phyloP scores from a whole-genome alignment of 345 rosid genomes.

The Physaria fendleri region DNA sequence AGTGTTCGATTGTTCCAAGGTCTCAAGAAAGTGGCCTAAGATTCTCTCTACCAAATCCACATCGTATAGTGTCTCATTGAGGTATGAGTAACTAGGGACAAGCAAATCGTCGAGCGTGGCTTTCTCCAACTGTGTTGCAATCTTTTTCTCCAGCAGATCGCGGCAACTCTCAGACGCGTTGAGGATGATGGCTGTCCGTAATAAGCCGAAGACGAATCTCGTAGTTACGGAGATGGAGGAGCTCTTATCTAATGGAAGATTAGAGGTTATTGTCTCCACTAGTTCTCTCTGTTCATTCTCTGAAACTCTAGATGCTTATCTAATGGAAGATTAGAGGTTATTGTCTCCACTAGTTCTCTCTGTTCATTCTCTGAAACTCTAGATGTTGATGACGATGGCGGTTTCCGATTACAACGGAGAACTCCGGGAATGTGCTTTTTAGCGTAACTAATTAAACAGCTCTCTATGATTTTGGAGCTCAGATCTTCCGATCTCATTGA shows the following conservation, averaged over 20 bases:
- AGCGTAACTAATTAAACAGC: conserved; percentile 59
- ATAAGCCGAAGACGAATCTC: conserved; percentile 53
- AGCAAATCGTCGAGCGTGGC: conserved; percentile 78
- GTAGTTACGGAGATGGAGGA: conserved; percentile 33
- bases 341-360: conserved; percentile 58
- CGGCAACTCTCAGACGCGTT: conserved; percentile 54
- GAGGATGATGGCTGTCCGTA: conserved; percentile 68
- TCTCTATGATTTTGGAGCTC: conserved; percentile 50
- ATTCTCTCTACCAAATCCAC: conserved; percentile 80
- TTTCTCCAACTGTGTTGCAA: conserved; percentile 64
- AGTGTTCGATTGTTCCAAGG: no score
- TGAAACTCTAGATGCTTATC: conserved; percentile 37
- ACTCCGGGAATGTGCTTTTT: conserved; percentile 59
- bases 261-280: conserved; percentile 47
- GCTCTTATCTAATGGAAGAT: conserved; percentile 49
- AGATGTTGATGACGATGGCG: conserved; percentile 30
- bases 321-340: conserved; percentile 49
- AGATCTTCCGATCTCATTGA: conserved; percentile 48
- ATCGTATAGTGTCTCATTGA: conserved; percentile 79
- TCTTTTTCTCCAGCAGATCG: conserved; percentile 51
- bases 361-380: conserved; percentile 51
- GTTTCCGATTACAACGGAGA: no score
- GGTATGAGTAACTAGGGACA: conserved; percentile 88
- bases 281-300: conserved; percentile 64
- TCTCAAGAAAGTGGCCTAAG: conserved; percentile 46